These are phyloP conservation scores for Haematococcus lacustris DNA, from an alignment of 139 green algal genomes.

Conservation along the genomic window DNA sequence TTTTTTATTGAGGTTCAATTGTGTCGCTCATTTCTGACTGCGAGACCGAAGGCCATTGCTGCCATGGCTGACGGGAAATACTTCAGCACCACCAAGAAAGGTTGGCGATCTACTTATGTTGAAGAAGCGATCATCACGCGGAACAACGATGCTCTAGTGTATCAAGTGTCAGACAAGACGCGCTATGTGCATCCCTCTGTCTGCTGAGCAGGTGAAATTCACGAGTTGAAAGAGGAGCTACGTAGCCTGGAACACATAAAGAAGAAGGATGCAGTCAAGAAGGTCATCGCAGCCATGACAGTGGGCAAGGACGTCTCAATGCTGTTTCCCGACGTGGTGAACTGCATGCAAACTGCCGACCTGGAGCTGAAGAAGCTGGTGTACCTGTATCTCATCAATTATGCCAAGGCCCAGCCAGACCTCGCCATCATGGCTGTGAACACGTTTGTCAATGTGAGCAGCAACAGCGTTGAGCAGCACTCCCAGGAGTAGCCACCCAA, in stretches of 20 bases:
- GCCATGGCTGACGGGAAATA: slow-evolving; percentile 82
- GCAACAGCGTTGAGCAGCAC: too few species aligned
- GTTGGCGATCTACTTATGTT: too few species aligned
- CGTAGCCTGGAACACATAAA: slow-evolving; percentile 74
- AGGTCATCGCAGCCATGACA: slow-evolving; percentile 96
- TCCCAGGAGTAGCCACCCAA: too few species aligned
- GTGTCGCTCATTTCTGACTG: too few species aligned
- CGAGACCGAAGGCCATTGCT: too few species aligned
- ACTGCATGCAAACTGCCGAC: slow-evolving; percentile 93
- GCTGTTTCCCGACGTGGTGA: slow-evolving; percentile 94
- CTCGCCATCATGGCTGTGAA: slow-evolving; percentile 99
- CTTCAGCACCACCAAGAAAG: slow-evolving; percentile 93
- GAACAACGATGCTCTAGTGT: too few species aligned
- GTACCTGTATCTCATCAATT: slow-evolving; percentile 99
- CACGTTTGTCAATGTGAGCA: slow-evolving; percentile 97
- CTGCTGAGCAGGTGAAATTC: slow-evolving; percentile 77
- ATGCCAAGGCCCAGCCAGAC: slow-evolving; percentile 97
- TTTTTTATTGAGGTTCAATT: too few species aligned
- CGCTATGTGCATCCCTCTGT: not conserved
- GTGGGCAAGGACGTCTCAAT: slow-evolving; percentile 95
- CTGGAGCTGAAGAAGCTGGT: slow-evolving; percentile 90
- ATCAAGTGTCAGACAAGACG: not conserved
- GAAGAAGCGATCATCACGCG: too few species aligned
- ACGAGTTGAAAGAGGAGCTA: slow-evolving; percentile 93
- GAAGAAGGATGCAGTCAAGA: slow-evolving; percentile 97